A percentile compares a stretch with the other conserved stretches of the same genome.
phyloP scores from a whole-genome alignment of 75 land plant species.

The Pinus albicaulis region DNA sequence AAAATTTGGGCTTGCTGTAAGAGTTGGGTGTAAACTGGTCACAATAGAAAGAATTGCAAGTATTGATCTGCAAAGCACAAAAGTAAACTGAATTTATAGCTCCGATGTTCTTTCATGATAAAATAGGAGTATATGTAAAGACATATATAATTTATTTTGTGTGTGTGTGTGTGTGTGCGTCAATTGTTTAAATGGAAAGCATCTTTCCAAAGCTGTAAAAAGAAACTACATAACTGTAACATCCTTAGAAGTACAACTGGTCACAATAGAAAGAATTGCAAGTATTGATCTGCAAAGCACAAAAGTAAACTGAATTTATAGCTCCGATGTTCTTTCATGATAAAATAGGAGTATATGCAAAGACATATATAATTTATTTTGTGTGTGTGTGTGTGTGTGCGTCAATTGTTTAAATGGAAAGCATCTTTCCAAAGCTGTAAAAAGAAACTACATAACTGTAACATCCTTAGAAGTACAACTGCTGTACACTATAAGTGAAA shows the following conservation, averaged over 20 bases:
- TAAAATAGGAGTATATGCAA: background rate
- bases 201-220: too few species aligned
- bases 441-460: too few species aligned
- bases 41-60: slow-evolving; percentile 89
- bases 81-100: background rate
- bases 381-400: background rate
- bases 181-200: background rate
- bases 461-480: too few species aligned
- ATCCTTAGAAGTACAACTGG: slow-evolving; percentile 27
- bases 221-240: too few species aligned
- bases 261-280: slow-evolving; percentile 93
- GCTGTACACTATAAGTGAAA: too few species aligned
- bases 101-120: background rate
- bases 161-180: background rate
- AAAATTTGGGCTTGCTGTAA: slow-evolving; percentile 73
- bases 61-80: slow-evolving; percentile 63
- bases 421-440: too few species aligned
- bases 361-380: too few species aligned
- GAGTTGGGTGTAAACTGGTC: slow-evolving; percentile 69
- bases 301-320: background rate
- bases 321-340: background rate
- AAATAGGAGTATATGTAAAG: background rate
- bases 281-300: slow-evolving; percentile 70
- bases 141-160: too few species aligned
- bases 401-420: background rate